Evolutionary conservation across 73 alveolate species (phyloP).

Genomic region (Symbiodinium pilosum): DNA sequence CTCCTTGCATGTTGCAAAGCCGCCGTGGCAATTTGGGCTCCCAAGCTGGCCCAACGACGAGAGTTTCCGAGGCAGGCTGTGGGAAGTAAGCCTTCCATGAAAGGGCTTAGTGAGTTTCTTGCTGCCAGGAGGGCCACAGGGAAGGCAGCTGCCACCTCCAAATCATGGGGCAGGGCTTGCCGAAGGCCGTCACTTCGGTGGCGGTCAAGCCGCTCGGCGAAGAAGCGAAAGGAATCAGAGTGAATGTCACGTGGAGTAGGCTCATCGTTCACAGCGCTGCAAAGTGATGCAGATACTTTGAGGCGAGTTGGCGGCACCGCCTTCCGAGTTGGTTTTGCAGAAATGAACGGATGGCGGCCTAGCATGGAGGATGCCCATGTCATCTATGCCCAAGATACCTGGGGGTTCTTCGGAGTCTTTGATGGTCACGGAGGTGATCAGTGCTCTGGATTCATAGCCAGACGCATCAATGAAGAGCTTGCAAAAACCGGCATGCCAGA

Average conservation of each 20-base stretch:
- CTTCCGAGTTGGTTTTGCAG: conserved; percentile 94
- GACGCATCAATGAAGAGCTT: conserved; percentile 89
- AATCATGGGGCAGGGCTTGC: conserved; percentile 94
- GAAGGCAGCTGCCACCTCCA: conserved; percentile 79
- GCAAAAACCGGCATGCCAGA: conserved; percentile 44
- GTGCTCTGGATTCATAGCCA: conserved; percentile 97
- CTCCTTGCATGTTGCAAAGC: background rate
- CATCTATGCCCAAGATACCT: conserved; percentile 91
- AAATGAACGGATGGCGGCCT: conserved; percentile 95
- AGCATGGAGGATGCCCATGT: conserved; percentile 95
- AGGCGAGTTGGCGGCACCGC: conserved; percentile 95
- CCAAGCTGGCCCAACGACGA: conserved; percentile 84
- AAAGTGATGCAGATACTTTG: no score
- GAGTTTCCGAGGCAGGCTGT: conserved; percentile 10
- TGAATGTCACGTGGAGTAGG: background rate
- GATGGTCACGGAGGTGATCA: conserved; percentile 98
- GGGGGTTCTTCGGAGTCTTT: conserved; percentile 96
- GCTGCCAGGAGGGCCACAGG: conserved; percentile 83
- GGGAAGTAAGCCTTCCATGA: background rate
- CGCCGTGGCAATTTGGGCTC: background rate
- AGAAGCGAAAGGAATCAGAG: background rate
- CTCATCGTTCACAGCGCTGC: background rate
- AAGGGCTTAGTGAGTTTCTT: background rate
- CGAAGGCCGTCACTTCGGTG: conserved; percentile 95
- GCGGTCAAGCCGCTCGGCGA: conserved; percentile 71